These are phyloP conservation scores for Exophiala calicioides DNA, from an alignment of 2,329 filamentous ascomycete species.

Conservation along the genomic window DNA sequence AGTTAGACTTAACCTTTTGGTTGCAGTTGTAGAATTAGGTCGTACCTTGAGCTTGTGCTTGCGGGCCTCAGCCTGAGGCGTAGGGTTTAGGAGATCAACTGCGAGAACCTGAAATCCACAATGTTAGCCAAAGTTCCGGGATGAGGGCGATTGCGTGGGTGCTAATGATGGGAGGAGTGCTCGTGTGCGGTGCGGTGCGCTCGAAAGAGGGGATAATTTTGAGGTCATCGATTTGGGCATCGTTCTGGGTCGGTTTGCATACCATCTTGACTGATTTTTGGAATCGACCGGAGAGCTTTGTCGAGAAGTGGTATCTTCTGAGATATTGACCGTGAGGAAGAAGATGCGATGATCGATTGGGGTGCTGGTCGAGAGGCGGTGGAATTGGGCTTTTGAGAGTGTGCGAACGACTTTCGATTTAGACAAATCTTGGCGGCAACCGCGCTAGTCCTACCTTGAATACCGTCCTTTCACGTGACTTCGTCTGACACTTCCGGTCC, in stretches of 20 bases:
- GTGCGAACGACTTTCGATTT: slow-evolving; percentile 21
- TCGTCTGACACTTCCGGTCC: not conserved
- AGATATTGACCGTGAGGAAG: slow-evolving; percentile 37
- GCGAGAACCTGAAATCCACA: slow-evolving; percentile 81
- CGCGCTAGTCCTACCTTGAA: slow-evolving; percentile 8
- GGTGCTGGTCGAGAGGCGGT: slow-evolving; percentile 31
- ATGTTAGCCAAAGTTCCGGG: slow-evolving; percentile 17
- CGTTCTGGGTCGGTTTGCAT: slow-evolving; percentile 42
- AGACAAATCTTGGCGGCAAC: slow-evolving; percentile 18
- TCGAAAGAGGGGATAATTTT: slow-evolving; percentile 23
- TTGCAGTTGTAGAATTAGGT: slow-evolving; percentile 15
- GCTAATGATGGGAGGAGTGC: slow-evolving; percentile 25
- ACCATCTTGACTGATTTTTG: slow-evolving; percentile 66
- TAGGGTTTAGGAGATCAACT: slow-evolving; percentile 99
- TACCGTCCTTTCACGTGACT: slow-evolving; percentile 8
- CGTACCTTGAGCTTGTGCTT: slow-evolving; percentile 99
- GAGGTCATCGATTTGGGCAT: slow-evolving; percentile 18
- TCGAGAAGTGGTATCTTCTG: slow-evolving; percentile 29
- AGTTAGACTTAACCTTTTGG: slow-evolving; percentile 4
- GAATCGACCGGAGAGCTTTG: slow-evolving; percentile 9
- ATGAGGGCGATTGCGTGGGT: slow-evolving; percentile 20
- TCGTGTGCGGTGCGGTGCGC: slow-evolving; percentile 31
- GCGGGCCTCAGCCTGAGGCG: slow-evolving; percentile 94
- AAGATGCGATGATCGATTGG: slow-evolving; percentile 38
- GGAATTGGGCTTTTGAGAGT: slow-evolving; percentile 21